These are phyloP conservation scores for Populus hybrid DNA, from an alignment of 441 rosid genomes.

Conservation along the genomic window DNA sequence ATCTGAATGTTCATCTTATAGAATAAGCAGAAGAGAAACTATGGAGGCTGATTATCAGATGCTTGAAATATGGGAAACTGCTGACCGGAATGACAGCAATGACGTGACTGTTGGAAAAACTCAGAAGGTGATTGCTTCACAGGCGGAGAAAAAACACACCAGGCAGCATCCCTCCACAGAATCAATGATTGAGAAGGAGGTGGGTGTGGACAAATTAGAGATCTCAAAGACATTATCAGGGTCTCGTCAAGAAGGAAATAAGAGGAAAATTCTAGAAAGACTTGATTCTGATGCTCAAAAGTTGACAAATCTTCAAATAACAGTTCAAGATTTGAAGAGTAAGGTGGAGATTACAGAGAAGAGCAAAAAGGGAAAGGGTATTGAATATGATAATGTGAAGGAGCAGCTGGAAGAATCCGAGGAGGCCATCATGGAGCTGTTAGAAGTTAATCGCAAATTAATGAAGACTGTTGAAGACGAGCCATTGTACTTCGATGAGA, in stretches of 20 bases:
- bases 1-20: conserved; percentile 82
- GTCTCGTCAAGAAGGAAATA: conserved; percentile 53
- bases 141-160: conserved; percentile 19
- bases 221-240: conserved; percentile 55
- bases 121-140: conserved; percentile 21
- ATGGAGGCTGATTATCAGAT: conserved; percentile 48
- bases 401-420: conserved; percentile 84
- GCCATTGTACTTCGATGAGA: conserved; percentile 39
- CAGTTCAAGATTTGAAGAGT: conserved; percentile 70
- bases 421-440: conserved; percentile 56
- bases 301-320: conserved; percentile 75
- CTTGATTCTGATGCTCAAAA: conserved; percentile 87
- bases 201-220: conserved; percentile 73
- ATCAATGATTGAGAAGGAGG: conserved; percentile 67
- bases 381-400: conserved; percentile 58
- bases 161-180: conserved; percentile 49
- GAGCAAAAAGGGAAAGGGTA: conserved; percentile 53
- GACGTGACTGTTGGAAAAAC: conserved; percentile 43
- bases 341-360: conserved; percentile 69
- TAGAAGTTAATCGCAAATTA: conserved; percentile 56
- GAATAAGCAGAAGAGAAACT: conserved; percentile 64
- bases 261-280: conserved; percentile 78
- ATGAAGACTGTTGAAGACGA: conserved; percentile 47
- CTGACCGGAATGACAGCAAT: conserved; percentile 38
- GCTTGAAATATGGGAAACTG: conserved; percentile 63